These are phyloP conservation scores for Brassica napus DNA, from an alignment of 345 rosid species.

Conservation along the genomic window Da-Ae NC_063443.1:16897001-16897500, in stretches of 20 bases:
- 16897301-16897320: background rate
- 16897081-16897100: conserved; percentile 73
- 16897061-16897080: conserved; percentile 95
- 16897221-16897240: background rate
- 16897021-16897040: background rate
- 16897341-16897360: background rate
- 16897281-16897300: conserved; percentile 8
- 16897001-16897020: background rate
- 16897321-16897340: background rate
- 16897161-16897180: conserved; percentile 73
- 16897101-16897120: conserved; percentile 89
- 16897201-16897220: conserved; percentile 90
- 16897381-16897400: conserved; percentile 91
- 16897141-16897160: conserved; percentile 98
- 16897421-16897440: conserved; percentile 95
- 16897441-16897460: conserved; percentile 94
- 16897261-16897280: background rate
- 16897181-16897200: conserved; percentile 77
- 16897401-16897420: conserved; percentile 88
- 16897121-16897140: conserved; percentile 94
- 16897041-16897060: conserved; percentile 10
- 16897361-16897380: conserved; percentile 13
- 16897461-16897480: conserved; percentile 70
- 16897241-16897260: background rate
- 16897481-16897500: conserved; percentile 65